Percentiles rank a stretch among this genome's conserved stretches.
phyloP scores from a whole-genome alignment of 352 stramenopile species.

The Phytophthora lateralis region DNA sequence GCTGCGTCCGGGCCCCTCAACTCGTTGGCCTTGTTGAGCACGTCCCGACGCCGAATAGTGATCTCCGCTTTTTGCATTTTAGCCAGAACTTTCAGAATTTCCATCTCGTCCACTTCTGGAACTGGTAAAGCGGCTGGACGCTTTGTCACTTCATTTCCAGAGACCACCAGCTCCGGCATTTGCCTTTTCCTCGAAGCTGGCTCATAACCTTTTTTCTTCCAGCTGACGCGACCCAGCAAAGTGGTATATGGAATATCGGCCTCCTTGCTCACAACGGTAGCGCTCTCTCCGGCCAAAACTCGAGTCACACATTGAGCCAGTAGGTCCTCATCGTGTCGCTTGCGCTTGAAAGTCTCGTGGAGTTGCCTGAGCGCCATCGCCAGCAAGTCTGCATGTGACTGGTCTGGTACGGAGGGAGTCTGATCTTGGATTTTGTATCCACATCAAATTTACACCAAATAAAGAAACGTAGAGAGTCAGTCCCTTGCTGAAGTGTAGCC shows the following conservation, averaged over 20 bases:
- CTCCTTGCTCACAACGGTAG: slow-evolving; percentile 17
- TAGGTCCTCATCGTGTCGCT: slow-evolving; percentile 21
- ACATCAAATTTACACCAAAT: slow-evolving; percentile 2
- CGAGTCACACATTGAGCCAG: slow-evolving; percentile 24
- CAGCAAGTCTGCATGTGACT: background rate
- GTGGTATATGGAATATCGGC: slow-evolving; percentile 23
- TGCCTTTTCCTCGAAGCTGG: slow-evolving; percentile 9
- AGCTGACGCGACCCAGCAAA: slow-evolving; percentile 20
- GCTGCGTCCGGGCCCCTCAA: slow-evolving; percentile 1
- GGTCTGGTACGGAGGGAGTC: slow-evolving; percentile 1
- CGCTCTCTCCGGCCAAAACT: slow-evolving; percentile 18
- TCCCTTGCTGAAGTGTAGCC: background rate
- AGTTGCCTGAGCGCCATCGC: slow-evolving; percentile 8
- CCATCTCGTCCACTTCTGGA: slow-evolving; percentile 7
- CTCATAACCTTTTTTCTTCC: slow-evolving; percentile 26
- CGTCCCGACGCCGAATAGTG: slow-evolving; percentile 22
- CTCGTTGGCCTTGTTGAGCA: slow-evolving; percentile 18
- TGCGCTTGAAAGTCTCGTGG: slow-evolving; percentile 10
- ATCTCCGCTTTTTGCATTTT: slow-evolving; percentile 19
- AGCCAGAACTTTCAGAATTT: slow-evolving; percentile 15
- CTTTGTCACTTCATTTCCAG: background rate
- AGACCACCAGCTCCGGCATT: background rate
- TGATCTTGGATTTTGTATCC: background rate
- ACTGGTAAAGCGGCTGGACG: background rate
- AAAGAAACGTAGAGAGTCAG: slow-evolving; percentile 8